Evolutionary conservation across 805 yeast species (phyloP), one percentile per base, ranked within the genome.

Genomic region (Saccharomycopsis babjevae): DNA sequence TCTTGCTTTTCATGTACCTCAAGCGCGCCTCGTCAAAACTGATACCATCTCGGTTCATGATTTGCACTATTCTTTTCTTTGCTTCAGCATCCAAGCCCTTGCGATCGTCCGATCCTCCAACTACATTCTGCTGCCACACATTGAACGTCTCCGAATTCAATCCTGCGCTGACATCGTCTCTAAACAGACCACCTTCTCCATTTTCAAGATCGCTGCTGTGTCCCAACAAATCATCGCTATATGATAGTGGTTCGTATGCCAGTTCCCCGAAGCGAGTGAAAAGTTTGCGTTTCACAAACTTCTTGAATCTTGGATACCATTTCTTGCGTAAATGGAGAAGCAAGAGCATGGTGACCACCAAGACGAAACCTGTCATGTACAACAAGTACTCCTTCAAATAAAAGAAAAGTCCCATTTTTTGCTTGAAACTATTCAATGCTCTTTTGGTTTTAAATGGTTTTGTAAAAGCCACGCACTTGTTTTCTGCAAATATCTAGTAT

Each of bases 11-110:
- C 13, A 82, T 78, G 67, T 79, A 84, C 59, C 76, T 67, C 3
- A 80, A 69, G 63, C 96, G 75, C 0, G 96, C 96, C 50, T 82
- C 82, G 69, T 88, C 96, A 68, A 88, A 88, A 1, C 80, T 67
- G 34, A 86, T 64, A 40, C 74, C 69, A 16, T 63, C 62, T 5
- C 69, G 67, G 6, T 75, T 68, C 94, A 88, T 88, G 7, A 86
- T 73, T 34, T 70, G 64, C 61, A 75, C 74, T 1, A 88, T 81
- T 59, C 73, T 78, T 18, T 67, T 66, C 69, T 83, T 85, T 1
- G 88, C 81, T 5, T 61, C 68, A 46, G 76, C 82, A 68, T 82
- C 83, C 40, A 88, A 73, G 0, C 94, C 94, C n/a, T 72, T 67
- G 59, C 96, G 78, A 1, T 73, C 50, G 67, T 88, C 96, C 10